Evolutionary conservation across 768 basidiomycete species (phyloP).

Genomic region (Sistotremastrum niveocremeum): DNA sequence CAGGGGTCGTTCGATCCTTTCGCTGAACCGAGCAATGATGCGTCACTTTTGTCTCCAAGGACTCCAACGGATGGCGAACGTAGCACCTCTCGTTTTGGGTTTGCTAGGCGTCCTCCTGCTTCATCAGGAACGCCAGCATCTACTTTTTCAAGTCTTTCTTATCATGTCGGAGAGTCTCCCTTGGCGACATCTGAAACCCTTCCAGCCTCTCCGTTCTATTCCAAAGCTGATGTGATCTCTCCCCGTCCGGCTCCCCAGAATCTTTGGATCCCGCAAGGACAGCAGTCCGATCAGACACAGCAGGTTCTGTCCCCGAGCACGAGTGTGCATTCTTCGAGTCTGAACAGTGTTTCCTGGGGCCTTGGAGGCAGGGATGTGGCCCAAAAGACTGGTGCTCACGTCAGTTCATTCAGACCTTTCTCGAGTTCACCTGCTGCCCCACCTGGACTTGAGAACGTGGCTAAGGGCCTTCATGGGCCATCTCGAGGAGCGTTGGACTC

Average conservation of each 20-base stretch:
- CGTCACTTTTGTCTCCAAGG: conserved; percentile 18
- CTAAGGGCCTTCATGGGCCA: no score
- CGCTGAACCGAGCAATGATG: conserved; percentile 42
- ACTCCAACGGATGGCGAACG: conserved; percentile 47
- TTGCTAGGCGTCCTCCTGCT: conserved; percentile 57
- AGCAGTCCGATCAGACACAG: background rate
- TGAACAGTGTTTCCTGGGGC: no score
- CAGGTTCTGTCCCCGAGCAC: no score
- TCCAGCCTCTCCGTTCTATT: background rate
- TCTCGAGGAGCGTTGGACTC: no score
- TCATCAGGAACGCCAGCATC: conserved; percentile 44
- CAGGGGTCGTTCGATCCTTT: conserved; percentile 49
- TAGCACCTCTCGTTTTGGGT: conserved; percentile 70
- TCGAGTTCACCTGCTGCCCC: no score
- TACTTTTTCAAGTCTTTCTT: no score
- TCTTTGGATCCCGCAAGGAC: conserved; percentile 1
- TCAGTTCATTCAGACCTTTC: no score
- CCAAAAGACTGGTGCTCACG: no score
- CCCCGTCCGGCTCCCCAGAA: background rate
- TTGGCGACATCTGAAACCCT: conserved; percentile 1
- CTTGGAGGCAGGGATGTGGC: no score
- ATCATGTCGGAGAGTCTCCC: conserved; percentile 1
- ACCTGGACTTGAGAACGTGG: no score
- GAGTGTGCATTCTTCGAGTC: no score
- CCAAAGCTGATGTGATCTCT: background rate